These are phyloP conservation scores for Brettanomyces nanus DNA, from an alignment of 805 yeast genomes.

Conservation along the genomic window DNA sequence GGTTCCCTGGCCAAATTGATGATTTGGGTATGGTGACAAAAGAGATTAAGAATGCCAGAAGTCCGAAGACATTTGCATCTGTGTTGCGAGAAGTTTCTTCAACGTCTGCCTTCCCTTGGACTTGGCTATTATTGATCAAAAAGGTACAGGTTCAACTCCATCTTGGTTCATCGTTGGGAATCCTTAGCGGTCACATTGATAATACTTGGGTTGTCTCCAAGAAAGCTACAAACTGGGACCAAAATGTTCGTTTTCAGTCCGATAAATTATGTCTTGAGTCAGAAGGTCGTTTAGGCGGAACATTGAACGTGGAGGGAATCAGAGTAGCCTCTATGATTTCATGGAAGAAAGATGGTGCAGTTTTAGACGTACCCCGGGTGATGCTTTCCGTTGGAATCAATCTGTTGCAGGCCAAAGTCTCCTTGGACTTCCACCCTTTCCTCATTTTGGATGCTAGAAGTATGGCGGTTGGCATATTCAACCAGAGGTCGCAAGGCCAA, in stretches of 20 bases:
- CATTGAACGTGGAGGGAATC: slow-evolving; percentile 39
- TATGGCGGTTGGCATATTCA: slow-evolving; percentile 50
- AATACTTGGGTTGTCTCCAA: slow-evolving; percentile 62
- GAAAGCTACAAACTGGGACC: slow-evolving; percentile 63
- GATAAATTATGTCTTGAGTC: slow-evolving; percentile 44
- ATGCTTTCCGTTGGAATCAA: slow-evolving; percentile 50
- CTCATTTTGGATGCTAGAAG: slow-evolving; percentile 48
- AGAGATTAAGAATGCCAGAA: slow-evolving; percentile 3
- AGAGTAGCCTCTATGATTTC: slow-evolving; percentile 56
- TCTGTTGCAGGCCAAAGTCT: slow-evolving; percentile 47
- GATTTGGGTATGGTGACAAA: slow-evolving; percentile 9
- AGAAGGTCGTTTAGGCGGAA: slow-evolving; percentile 77
- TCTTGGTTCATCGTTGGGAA: slow-evolving; percentile 79
- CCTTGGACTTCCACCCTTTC: slow-evolving; percentile 83
- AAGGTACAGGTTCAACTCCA: slow-evolving; percentile 54
- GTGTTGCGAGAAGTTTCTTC: slow-evolving; percentile 51
- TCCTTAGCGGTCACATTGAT: slow-evolving; percentile 44
- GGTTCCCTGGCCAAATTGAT: slow-evolving; percentile 49
- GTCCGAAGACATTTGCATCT: slow-evolving; percentile 31
- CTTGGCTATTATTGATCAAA: slow-evolving; percentile 46
- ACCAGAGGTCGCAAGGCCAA: slow-evolving; percentile 43
- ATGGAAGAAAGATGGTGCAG: slow-evolving; percentile 47
- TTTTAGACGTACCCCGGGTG: slow-evolving; percentile 57
- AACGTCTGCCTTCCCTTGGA: slow-evolving; percentile 69
- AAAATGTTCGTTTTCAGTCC: slow-evolving; percentile 55